A percentile compares a stretch with the other conserved stretches of the same genome.
These are phyloP conservation scores for Pseudoscleropodium purum DNA, from an alignment of 225 moss, liverwort and hornwort species.

Conservation along the genomic window DNA sequence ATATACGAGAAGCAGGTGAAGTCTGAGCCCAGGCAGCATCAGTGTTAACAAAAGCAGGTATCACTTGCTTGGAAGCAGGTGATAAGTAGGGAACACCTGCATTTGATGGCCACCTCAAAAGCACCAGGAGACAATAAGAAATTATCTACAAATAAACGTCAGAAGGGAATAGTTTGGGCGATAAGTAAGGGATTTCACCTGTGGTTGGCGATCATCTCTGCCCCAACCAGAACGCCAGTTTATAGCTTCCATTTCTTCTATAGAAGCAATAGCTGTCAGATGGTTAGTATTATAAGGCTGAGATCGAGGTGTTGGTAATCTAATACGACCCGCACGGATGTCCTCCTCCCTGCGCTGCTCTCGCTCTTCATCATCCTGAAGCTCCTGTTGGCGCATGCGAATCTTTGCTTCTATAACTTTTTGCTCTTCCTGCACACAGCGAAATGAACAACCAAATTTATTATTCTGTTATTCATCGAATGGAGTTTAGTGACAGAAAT, in stretches of 20 bases:
- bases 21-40: not conserved
- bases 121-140: not conserved
- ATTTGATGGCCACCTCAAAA: not conserved
- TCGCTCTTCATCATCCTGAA: conserved; percentile 44
- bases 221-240: conserved; percentile 25
- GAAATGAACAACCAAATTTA: not conserved
- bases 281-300: not conserved
- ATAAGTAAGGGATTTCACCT: conserved; percentile 1
- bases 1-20: not conserved
- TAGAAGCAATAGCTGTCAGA: not conserved
- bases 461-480: not conserved
- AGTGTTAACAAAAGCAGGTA: not conserved
- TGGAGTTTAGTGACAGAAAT: not conserved
- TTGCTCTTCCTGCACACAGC: conserved; percentile 41
- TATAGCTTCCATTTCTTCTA: conserved; percentile 6
- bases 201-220: conserved; percentile 3
- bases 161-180: not conserved
- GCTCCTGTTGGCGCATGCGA: conserved; percentile 55
- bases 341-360: conserved; percentile 29
- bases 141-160: not conserved
- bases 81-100: not conserved
- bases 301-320: conserved; percentile 5
- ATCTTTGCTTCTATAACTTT: conserved; percentile 67
- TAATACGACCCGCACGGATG: conserved; percentile 14
- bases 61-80: not conserved